Evolutionary conservation across 2,329 filamentous ascomycete species (phyloP).

Genomic region (Elsinoe batatas): DNA sequence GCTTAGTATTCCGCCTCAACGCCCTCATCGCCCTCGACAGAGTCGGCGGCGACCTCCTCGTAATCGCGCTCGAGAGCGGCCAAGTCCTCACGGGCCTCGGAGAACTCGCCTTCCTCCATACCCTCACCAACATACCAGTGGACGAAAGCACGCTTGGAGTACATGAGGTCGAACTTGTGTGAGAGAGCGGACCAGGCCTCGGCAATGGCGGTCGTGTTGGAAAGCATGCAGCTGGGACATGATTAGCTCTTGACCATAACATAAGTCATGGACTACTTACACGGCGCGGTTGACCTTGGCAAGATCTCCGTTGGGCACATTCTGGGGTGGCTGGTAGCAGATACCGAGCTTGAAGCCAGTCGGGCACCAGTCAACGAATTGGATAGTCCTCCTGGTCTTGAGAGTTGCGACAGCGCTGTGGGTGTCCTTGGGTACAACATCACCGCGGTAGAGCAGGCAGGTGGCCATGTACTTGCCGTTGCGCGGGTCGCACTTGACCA

Average conservation of each 20-base stretch:
- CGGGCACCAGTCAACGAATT: constrained; percentile 99
- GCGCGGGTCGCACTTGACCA: constrained; percentile 98
- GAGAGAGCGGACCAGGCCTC: constrained; percentile 96
- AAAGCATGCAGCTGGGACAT: constrained; percentile 75
- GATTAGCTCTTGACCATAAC: constrained; percentile 18
- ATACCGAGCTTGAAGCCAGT: constrained; percentile 99
- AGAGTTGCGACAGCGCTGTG: constrained; percentile 87
- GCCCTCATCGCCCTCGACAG: constrained; percentile 75
- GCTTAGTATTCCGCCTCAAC: constrained; percentile 83
- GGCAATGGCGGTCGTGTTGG: constrained; percentile 96
- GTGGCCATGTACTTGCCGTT: constrained; percentile 99
- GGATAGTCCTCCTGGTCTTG: constrained; percentile 98
- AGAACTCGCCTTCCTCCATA: constrained; percentile 99
- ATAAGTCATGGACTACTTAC: constrained; percentile 47
- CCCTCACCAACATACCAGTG: constrained; percentile 99
- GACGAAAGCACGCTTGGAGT: constrained; percentile 99
- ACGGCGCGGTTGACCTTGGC: constrained; percentile 98
- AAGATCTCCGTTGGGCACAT: constrained; percentile 92
- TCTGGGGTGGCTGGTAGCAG: constrained; percentile 96
- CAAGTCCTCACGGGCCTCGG: constrained; percentile 95
- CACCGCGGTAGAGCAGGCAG: constrained; percentile 94
- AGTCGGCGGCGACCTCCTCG: constrained; percentile 95
- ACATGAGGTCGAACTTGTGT: constrained; percentile 99
- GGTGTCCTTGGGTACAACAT: constrained; percentile 93
- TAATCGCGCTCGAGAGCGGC: constrained; percentile 97